phyloP scores from a whole-genome alignment of 345 rosid species.

The Excoecaria cochinchinensis region DNA sequence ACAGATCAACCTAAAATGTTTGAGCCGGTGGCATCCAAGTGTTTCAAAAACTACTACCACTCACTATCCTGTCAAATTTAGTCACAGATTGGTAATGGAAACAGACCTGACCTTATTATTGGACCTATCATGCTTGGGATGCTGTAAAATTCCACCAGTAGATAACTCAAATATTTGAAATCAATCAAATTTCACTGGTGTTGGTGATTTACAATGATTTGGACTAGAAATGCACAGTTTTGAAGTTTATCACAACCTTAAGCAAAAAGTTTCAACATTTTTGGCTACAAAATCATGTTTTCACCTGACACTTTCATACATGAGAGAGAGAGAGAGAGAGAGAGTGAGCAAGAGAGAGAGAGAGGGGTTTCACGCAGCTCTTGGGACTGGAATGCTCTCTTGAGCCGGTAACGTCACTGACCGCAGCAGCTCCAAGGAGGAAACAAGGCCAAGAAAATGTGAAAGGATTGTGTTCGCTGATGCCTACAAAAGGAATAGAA shows the following conservation, averaged over 20 bases:
- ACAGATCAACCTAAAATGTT: not conserved
- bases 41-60: not conserved
- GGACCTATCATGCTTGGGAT: not conserved
- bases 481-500: slow-evolving; percentile 55
- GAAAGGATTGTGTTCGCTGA: slow-evolving; percentile 92
- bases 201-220: not conserved
- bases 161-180: not conserved
- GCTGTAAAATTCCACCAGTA: not conserved
- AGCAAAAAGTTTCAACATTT: slow-evolving; percentile 7
- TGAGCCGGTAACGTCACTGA: slow-evolving; percentile 76
- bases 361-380: slow-evolving; percentile 41
- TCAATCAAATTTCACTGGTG: not conserved
- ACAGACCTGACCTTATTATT: not conserved
- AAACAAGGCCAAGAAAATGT: slow-evolving; percentile 87
- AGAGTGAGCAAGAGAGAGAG: slow-evolving; percentile 7
- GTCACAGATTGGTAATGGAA: not conserved
- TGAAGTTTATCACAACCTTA: not conserved
- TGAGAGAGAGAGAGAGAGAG: slow-evolving; percentile 3
- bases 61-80: not conserved
- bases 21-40: not conserved
- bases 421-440: slow-evolving; percentile 86
- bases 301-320: not conserved
- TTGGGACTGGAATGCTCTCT: slow-evolving; percentile 50
- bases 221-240: not conserved
- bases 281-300: slow-evolving; percentile 28